Evolutionary conservation across 129 eudicot species (phyloP).

Genomic region (Smallanthus sonchifolius): DNA sequence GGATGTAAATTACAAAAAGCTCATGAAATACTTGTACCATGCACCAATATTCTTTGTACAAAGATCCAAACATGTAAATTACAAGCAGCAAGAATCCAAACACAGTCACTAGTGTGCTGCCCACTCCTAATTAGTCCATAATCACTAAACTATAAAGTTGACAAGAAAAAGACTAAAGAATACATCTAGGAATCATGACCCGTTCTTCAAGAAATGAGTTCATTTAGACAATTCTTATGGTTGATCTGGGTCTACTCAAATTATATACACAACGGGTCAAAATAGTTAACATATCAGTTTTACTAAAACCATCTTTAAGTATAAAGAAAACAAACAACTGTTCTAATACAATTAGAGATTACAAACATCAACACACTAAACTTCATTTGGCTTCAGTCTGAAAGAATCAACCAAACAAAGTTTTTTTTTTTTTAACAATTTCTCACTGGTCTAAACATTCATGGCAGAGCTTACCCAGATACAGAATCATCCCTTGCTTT

Average conservation of each 20-base stretch:
- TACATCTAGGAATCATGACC: neutral
- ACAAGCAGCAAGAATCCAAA: constrained; percentile 35
- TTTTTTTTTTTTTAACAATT: constrained; percentile 14
- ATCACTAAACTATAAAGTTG: neutral
- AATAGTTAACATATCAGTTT: neutral
- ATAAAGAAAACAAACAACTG: constrained; percentile 22
- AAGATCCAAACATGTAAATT: constrained; percentile 16
- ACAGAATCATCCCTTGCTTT: constrained; percentile 21
- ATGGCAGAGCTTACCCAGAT: constrained; percentile 19
- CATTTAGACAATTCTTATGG: neutral
- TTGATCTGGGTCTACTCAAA: neutral
- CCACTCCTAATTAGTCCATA: constrained; percentile 25
- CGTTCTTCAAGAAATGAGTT: neutral
- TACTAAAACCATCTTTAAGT: constrained; percentile 21
- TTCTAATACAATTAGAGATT: constrained; percentile 27
- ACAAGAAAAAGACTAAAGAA: neutral
- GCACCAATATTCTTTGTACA: constrained; percentile 20
- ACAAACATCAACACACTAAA: constrained; percentile 31
- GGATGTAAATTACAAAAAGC: neutral
- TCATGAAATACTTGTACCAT: neutral
- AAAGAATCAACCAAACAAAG: constrained; percentile 23
- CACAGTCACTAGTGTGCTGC: constrained; percentile 19
- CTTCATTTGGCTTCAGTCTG: neutral
- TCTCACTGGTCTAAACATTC: constrained; percentile 11
- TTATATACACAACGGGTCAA: neutral